Base-by-base conservation (phyloP, 768 basidiomycete species). In the Chiua virens region DNA sequence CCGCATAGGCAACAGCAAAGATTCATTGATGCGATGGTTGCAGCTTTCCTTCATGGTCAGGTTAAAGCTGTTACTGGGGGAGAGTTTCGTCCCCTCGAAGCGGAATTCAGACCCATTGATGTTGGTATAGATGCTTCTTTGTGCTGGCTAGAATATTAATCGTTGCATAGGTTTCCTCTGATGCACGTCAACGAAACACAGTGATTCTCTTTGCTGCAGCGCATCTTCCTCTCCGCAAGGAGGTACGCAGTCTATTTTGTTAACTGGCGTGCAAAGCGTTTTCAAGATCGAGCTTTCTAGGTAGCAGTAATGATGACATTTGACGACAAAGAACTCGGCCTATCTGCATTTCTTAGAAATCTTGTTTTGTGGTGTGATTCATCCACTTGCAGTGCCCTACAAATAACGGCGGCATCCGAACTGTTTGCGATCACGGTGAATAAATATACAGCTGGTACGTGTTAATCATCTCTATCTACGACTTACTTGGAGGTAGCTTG, bases 391-490 rank as follows among this genome's bases (percentile, higher is more conserved):
- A 79, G 71, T 44, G 68, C 73, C 39, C 56, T 78, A 0, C 87
- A 89, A 63, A 72, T 74, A 54, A 75, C 78, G 27, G 77, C 83
- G 23, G 79, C 77, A 3, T 74, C 80, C 59, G 78, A 84, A 35
- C 60, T 83, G 3, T 64, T 92, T 17, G 77, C 86, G 1, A 79
- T 85, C 0, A 70, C 89, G n/a, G 69, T 93, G 23, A 97, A 98
- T 66, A 92, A 93, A 67, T 80, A 83, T 34, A 73, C 75, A 10
- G 77, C 83, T 36, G 83, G 94, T 92, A 42, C 55, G 78, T 57
- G 39, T 20, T 20, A 4, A 23, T 18, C 4, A 21, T 10, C 38
- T 28, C 9, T 23, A 8, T 38, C 46, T 48, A 17, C 8, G 7
- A 44, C 32, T 49, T 41, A n/a, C 22, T n/a, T 42, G 11, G 8